phyloP scores from a whole-genome alignment of 2,329 filamentous ascomycete species.

The Phialophora tarda region DNA sequence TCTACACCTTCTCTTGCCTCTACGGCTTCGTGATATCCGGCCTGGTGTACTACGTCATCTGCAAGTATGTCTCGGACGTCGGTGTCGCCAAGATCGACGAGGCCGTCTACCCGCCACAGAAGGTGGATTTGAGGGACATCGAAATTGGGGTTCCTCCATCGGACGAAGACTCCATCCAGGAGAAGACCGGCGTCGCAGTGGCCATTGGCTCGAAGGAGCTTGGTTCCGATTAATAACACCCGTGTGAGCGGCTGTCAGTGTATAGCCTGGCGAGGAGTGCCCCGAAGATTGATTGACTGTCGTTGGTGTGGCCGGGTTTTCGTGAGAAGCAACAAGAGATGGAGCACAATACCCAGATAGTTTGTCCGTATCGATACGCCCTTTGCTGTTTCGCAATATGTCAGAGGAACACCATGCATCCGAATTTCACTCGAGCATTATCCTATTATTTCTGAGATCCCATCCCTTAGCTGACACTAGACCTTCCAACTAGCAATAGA shows the following conservation, averaged over 20 bases:
- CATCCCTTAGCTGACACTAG: background rate
- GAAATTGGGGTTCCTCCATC: slow-evolving; percentile 27
- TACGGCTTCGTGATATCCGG: slow-evolving; percentile 49
- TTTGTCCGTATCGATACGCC: background rate
- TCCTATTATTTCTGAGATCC: background rate
- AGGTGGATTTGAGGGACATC: slow-evolving; percentile 28
- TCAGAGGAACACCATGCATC: background rate
- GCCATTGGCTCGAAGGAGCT: slow-evolving; percentile 27
- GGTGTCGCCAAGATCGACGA: slow-evolving; percentile 45
- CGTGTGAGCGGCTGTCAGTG: background rate
- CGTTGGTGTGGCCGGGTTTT: background rate
- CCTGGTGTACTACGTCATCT: slow-evolving; percentile 49
- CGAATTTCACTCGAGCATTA: background rate
- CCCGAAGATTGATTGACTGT: background rate
- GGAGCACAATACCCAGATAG: slow-evolving; percentile 17
- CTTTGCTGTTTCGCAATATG: background rate
- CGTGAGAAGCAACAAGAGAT: background rate
- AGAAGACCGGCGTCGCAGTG: slow-evolving; percentile 30
- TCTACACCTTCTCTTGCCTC: slow-evolving; percentile 52
- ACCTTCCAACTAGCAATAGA: background rate
- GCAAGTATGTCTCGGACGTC: slow-evolving; percentile 48
- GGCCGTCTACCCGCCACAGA: slow-evolving; percentile 48
- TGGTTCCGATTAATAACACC: background rate
- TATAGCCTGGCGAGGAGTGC: background rate
- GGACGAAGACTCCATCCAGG: slow-evolving; percentile 25